Evolutionary conservation across 768 basidiomycete genomes (phyloP), one percentile per base, ranked within the genome.

Genomic region (Leccinellum rugosiceps): DNA sequence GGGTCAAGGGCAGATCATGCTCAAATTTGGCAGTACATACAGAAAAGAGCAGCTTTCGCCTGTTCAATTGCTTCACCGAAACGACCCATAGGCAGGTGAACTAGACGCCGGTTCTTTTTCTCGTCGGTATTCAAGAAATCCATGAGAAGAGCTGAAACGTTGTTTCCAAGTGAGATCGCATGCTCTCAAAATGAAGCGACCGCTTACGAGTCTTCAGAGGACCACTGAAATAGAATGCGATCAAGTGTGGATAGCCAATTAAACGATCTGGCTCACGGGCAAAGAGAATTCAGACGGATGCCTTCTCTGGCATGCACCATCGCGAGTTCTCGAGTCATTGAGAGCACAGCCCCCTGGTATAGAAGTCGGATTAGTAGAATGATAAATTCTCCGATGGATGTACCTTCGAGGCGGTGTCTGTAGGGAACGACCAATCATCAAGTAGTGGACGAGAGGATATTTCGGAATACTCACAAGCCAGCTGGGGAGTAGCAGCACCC

Each of bases 271-370:
- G 78, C 91, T 69, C 75, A 94, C 90, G 95, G 97, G 83, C 95
- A 98, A 58, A 99, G 83, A 11, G 94, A 86, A 76, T 99, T 99
- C 73, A 98, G 65, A 28, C 97, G 87, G 67, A 99, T 98, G 50
- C 96, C 96, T 78, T 99, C 97, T 59, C 89, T 82, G 45, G 97
- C 97, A 73, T 99, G 97, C 1, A 98, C 91, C 85, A 98, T 95
- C 1, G 97, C 97, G 31, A 98, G 80, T 70, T 99, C 97, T 38
- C 97, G 86, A 15, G 94, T 96, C 94, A 99, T 95, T 4, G 97
- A 92, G 47, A 99, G 85, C n/a, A 98, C 97, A 31, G 88, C 97
- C 61, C 97, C 96, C 87, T 92, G 55, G 53, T 34, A 60, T 62
- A 55, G 25, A 41, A 35, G 11, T 63, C 30, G 63, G 28, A 61